A percentile compares a stretch with the other conserved stretches of the same genome.
Evolutionary conservation across 345 rosid genomes (phyloP).

Genomic region (Durio zibethinus): DNA sequence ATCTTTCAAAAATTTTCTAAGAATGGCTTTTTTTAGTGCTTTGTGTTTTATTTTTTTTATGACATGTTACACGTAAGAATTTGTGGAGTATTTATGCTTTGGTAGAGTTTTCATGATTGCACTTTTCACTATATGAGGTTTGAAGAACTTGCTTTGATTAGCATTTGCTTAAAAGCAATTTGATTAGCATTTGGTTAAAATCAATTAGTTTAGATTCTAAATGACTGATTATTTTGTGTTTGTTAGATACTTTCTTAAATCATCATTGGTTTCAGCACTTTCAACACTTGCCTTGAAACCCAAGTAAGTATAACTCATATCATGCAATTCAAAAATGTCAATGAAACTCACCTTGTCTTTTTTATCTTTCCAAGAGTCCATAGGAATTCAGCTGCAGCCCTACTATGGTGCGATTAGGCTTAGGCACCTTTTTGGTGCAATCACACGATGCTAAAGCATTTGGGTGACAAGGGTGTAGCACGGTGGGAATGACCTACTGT

Average conservation of each 20-base stretch:
- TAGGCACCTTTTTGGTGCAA: not conserved
- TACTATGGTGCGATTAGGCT: not conserved
- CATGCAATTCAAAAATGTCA: not conserved
- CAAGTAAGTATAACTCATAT: constrained; percentile 37
- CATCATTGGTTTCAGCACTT: constrained; percentile 68
- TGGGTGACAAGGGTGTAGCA: not conserved
- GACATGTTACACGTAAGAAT: not conserved
- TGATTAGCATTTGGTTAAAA: not conserved
- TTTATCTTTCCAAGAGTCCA: not conserved
- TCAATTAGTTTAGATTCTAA: not conserved
- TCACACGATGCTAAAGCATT: not conserved
- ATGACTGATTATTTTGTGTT: not conserved
- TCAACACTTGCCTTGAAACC: constrained; percentile 50
- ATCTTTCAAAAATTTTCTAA: not conserved
- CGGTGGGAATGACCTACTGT: not conserved
- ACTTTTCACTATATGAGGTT: not conserved
- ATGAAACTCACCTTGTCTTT: not conserved
- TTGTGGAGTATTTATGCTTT: not conserved
- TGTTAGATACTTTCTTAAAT: constrained; percentile 61
- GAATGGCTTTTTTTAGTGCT: not conserved
- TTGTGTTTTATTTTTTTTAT: not conserved
- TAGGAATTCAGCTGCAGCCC: not conserved
- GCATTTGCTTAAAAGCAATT: not conserved
- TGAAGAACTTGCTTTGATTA: not conserved
- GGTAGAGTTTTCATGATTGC: not conserved